Base-by-base conservation (phyloP, 345 rosid species). In the Geranium brycei region DNA sequence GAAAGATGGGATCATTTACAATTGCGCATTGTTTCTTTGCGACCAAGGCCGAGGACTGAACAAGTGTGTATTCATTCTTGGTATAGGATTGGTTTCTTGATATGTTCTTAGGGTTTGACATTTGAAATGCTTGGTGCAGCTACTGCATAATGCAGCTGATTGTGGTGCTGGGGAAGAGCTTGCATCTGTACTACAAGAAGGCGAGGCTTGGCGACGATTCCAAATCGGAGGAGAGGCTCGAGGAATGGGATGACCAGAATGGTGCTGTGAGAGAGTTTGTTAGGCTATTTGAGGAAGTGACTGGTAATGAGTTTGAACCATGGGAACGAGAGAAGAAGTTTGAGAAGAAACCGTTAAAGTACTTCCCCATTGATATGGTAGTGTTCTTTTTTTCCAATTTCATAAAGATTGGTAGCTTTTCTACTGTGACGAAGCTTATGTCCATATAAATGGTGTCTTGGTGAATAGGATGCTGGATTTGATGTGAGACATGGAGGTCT, bases 241-340 rank as follows among this genome's bases (percentile, higher is more conserved):
- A 85, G 69, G 92, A 85, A 65, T 82, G 87, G 95, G 84, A 81
- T 17, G 71, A 81, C 10, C 81, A 65, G 12, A 77, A 79, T 4
- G 65, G 55, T 61, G 96, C 92, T 3, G 64, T 91, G 17, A 80
- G 78, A 72, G 92, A 89, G 75, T 89, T 87, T 23, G 78, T 68
- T 0, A 81, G 75, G 72, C 80, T 85, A 2, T 87, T 87, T 32
- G 87, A 88, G 71, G 91, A 83, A 57, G 59, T 82, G n/a, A 87
- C 92, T 7, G 87, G 92, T 10, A 89, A 89, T 60, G 87, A 87
- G 56, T 91, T 91, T 17, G 86, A 78, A 75, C 89, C 87, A 3
- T 89, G 92, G 92, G 98, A 91, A 62, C 79, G 83, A 68, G 89
- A 88, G 66, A 85, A 85, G 76, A 85, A 79, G 72, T 79, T 89